These are phyloP conservation scores for Beauveria bassiana DNA, from an alignment of 2,329 filamentous ascomycete genomes.

Conservation along the genomic window DNA sequence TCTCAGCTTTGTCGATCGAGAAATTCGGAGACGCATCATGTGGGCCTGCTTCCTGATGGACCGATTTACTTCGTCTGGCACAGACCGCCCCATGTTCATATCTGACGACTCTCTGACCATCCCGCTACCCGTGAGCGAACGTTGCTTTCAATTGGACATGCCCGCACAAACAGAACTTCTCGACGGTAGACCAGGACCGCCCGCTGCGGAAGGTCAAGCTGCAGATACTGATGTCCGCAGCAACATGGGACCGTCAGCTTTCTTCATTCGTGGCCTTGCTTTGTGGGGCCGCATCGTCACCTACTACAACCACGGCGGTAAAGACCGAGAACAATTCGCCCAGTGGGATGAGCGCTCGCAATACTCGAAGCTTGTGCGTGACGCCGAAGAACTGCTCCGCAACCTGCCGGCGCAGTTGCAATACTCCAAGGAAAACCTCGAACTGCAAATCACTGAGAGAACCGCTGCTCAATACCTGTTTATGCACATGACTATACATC, in stretches of 20 bases:
- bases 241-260: conserved; percentile 92
- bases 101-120: conserved; percentile 84
- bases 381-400: conserved; percentile 62
- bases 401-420: conserved; percentile 63
- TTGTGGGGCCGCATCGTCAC: conserved; percentile 86
- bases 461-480: conserved; percentile 90
- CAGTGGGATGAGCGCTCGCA: conserved; percentile 80
- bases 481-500: conserved; percentile 81
- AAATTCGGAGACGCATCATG: conserved; percentile 90
- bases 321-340: conserved; percentile 64
- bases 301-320: conserved; percentile 85
- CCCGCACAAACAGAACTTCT: conserved; percentile 80
- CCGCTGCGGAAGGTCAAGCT: conserved; percentile 52
- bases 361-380: conserved; percentile 61
- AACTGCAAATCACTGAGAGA: conserved; percentile 74
- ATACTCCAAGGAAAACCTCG: conserved; percentile 75
- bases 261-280: conserved; percentile 76
- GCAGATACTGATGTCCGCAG: conserved; percentile 57
- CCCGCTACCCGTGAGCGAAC: conserved; percentile 84
- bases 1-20: conserved; percentile 83
- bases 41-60: conserved; percentile 99
- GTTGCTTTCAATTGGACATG: conserved; percentile 84
- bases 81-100: conserved; percentile 84
- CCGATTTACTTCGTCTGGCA: conserved; percentile 91
- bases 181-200: conserved; percentile 59